Base-by-base conservation (phyloP, 306 rosid genomes). In the Coriaria nepalensis region DNA sequence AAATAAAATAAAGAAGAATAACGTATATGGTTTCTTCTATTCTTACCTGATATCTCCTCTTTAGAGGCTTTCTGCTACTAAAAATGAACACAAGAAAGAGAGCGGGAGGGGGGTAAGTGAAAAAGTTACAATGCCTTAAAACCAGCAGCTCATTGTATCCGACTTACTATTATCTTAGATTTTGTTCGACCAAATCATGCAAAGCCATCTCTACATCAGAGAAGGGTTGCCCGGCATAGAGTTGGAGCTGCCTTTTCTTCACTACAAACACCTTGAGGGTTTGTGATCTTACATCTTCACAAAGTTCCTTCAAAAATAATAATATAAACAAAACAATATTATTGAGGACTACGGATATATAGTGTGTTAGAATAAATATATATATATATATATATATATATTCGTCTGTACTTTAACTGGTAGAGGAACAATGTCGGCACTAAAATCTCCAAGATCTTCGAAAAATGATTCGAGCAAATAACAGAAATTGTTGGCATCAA, bases 141-240 rank as follows among this genome's bases (percentile, higher is more conserved):
- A 20, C 29, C 29, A 20, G 29, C 29, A 20, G 3, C 29, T 20
- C 29, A 20, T 20, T n/a, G 5, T 32, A 9, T 40, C 10, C 33
- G 35, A 64, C 59, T 63, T n/a, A n/a, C n/a, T n/a, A n/a, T n/a
- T n/a, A n/a, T n/a, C n/a, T n/a, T 49, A 75, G 74, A 49, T 61
- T 59, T 62, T 57, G 64, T 49, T 72, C 59, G 35, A 75, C 73
- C 64, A 90, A 63, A 47, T 80, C 71, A 59, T 63, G 37, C 67
- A 84, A 49, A 44, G 87, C 81, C 71, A 35, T 77, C 72, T 90
- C 97, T 10, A 79, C 92, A 57, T 90, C 95, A 40, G 70, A 50
- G 55, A 90, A 81, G 10, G 86, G 84, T 43, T 90, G 93, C 57
- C 97, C 94, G 0, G 82, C 93, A 67, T 81, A 90, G 49, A 90